phyloP scores from a whole-genome alignment of 495 filamentous ascomycete species.

The Viridothelium virens region DNA sequence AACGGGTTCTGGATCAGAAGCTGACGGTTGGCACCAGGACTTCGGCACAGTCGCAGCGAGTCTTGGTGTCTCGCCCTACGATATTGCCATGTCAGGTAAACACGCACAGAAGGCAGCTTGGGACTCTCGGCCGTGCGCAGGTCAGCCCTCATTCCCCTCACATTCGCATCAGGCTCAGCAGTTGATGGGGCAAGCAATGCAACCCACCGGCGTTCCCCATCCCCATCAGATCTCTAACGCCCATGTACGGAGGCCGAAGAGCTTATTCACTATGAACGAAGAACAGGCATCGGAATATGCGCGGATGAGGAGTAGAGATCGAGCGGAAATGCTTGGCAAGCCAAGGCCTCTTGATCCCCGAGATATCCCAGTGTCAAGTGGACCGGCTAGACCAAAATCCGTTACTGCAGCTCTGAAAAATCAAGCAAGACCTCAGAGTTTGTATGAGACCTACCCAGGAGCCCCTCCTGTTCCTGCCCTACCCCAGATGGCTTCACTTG shows the following conservation, averaged over 20 bases:
- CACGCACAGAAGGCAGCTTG: constrained; percentile 2
- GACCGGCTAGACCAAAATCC: not conserved
- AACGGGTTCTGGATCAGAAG: constrained; percentile 16
- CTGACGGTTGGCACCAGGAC: constrained; percentile 26
- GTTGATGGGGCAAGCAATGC: constrained; percentile 10
- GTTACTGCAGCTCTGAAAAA: constrained; percentile 23
- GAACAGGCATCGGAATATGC: constrained; percentile 34
- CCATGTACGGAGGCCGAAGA: constrained; percentile 17
- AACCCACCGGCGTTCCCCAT: constrained; percentile 16
- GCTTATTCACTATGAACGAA: constrained; percentile 34
- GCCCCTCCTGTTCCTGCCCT: constrained; percentile 28
- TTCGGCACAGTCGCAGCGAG: constrained; percentile 35
- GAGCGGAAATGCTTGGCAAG: constrained; percentile 22
- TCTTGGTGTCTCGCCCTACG: constrained; percentile 39
- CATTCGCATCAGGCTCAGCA: constrained; percentile 4
- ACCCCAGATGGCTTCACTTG: not conserved
- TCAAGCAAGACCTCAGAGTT: constrained; percentile 20
- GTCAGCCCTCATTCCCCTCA: not conserved
- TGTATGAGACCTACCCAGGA: constrained; percentile 15
- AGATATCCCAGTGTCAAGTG: not conserved
- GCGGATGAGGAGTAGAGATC: constrained; percentile 35
- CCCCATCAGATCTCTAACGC: constrained; percentile 34
- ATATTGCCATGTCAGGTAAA: constrained; percentile 31
- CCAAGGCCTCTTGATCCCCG: constrained; percentile 12
- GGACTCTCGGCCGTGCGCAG: not conserved